Evolutionary conservation across 805 yeast species (phyloP).

Genomic region (Lachancea quebecensis): DNA sequence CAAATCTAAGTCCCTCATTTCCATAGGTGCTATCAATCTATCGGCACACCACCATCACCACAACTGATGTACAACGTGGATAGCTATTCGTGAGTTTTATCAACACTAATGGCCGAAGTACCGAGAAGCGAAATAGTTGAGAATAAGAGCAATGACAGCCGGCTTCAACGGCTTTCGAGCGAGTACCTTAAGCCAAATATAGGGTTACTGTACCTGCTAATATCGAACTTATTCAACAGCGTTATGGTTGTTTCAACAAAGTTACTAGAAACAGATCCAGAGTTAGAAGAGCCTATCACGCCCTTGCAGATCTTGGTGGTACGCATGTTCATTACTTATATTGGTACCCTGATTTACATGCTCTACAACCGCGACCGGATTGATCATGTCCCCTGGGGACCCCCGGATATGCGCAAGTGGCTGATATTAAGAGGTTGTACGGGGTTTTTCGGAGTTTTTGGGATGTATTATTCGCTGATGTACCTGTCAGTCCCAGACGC

Average conservation of each 20-base stretch:
- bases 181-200: constrained; percentile 31
- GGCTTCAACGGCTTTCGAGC: constrained; percentile 6
- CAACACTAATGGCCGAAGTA: too few relatives aligned
- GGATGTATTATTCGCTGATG: constrained; percentile 66
- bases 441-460: constrained; percentile 78
- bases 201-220: constrained; percentile 52
- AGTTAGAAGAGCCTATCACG: constrained; percentile 51
- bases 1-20: too few relatives aligned
- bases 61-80: too few relatives aligned
- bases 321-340: constrained; percentile 68
- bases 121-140: background rate
- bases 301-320: constrained; percentile 74
- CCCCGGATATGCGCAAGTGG: constrained; percentile 45
- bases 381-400: constrained; percentile 65
- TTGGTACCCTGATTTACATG: constrained; percentile 53
- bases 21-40: too few relatives aligned
- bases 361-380: constrained; percentile 36
- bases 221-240: constrained; percentile 69
- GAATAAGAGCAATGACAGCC: background rate
- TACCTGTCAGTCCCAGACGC: constrained; percentile 77
- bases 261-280: constrained; percentile 59
- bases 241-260: constrained; percentile 72
- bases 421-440: constrained; percentile 56
- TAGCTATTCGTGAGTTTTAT: too few relatives aligned
- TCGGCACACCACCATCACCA: too few relatives aligned